Evolutionary conservation across 1,139 yeast species (phyloP), one percentile per base, ranked within the genome.

Genomic region (Protomyces arabidopsidicola): DNA sequence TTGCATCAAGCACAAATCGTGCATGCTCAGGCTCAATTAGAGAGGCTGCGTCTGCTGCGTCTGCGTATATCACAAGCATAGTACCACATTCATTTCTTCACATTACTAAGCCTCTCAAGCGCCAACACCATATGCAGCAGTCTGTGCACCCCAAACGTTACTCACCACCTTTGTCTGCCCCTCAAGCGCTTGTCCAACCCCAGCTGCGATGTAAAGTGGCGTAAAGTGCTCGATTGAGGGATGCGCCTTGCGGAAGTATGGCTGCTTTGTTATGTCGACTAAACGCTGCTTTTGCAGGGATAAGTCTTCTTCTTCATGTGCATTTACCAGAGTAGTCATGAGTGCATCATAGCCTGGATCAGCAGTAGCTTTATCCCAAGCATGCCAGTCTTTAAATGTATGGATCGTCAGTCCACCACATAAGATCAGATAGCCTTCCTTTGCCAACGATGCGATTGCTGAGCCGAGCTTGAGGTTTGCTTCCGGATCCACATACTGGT

Each of bases 371-470:
- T 2, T 72, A 36, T 12, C 81, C 51, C 67, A 67, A 39, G 64
- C 64, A 24, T 58, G 75, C 24, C 84, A 53, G 67, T 87, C 91
- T 50, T 82, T 70, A 57, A 88, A 77, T 70, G 88, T 88, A 74
- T 88, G 95, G 16, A 87, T 95, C 5, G 88, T 78, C 88, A 87
- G 86, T 1, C 95, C 95, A 0, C 91, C 86, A 65, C 84, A 81
- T 3, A 88, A 72, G 3, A 88, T 73, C 72, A 76, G 51, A 75
- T 88, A 77, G 70, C 81, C 78, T 62, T 82, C 75, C 3, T 78
- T 76, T 68, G 90, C 78, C 68, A 84, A 81, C 0, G 22, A 42
- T 14, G 35, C 72, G 63, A 88, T 75, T 0, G 77, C 79, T 67
- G 81, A 74, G 2, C 95, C 95, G 52, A 88, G 74, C 67, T 79